These are phyloP conservation scores for Rosa chinensis DNA, from an alignment of 306 rosid species.

Conservation along the genomic window DNA sequence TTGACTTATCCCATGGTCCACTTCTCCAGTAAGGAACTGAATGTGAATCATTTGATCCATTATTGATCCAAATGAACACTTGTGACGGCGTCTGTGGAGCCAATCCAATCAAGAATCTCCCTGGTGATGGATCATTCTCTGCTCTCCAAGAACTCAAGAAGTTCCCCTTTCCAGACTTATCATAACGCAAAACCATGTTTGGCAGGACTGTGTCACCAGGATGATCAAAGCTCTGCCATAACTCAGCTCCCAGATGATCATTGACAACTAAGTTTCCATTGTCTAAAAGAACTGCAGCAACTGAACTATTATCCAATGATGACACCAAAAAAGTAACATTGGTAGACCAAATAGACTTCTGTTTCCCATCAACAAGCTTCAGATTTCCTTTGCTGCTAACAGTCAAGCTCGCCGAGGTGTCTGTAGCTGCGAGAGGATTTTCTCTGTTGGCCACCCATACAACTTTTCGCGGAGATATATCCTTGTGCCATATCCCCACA, in stretches of 20 bases:
- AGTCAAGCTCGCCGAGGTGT: conserved; percentile 27
- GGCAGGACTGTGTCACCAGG: conserved; percentile 42
- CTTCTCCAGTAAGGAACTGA: conserved; percentile 43
- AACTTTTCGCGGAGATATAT: conserved; percentile 6
- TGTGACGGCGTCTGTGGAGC: conserved; percentile 38
- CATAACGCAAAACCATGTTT: conserved; percentile 29
- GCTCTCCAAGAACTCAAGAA: conserved; percentile 44
- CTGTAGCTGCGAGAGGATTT: conserved; percentile 26
- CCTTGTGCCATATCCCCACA: conserved; percentile 47
- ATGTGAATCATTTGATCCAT: conserved; percentile 22
- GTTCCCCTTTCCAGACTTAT: conserved; percentile 32
- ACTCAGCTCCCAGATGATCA: conserved; percentile 16
- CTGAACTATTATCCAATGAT: conserved; percentile 17
- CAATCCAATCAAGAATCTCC: conserved; percentile 30
- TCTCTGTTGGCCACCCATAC: conserved; percentile 61
- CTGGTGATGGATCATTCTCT: conserved; percentile 44
- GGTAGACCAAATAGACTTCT: conserved; percentile 39
- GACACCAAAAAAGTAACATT: neutral
- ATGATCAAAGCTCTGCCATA: conserved; percentile 55
- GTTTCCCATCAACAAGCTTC: conserved; percentile 32
- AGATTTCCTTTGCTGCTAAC: conserved; percentile 35
- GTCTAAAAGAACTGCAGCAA: conserved; percentile 34
- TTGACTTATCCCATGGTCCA: conserved; percentile 58
- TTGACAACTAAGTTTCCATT: conserved; percentile 37
- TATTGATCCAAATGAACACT: conserved; percentile 35